phyloP scores from a whole-genome alignment of 164 flowering plant genomes.

The Chimonanthus salicifolius region DNA sequence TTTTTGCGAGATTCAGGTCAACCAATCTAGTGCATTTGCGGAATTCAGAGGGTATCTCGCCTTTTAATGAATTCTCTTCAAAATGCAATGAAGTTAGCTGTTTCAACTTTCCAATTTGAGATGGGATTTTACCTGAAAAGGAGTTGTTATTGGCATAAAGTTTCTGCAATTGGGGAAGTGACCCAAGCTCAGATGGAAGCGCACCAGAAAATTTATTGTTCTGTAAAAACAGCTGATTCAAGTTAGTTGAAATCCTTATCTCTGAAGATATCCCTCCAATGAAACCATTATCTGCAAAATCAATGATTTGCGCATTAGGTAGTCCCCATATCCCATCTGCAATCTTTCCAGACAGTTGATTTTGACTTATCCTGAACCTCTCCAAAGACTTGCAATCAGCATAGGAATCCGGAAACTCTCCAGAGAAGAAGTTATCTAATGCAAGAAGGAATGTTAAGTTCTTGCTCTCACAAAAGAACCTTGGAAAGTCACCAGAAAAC shows the following conservation, averaged over 20 bases:
- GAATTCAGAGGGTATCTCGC: constrained; percentile 61
- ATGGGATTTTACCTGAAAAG: constrained; percentile 62
- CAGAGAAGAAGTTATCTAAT: constrained; percentile 60
- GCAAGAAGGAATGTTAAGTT: constrained; percentile 55
- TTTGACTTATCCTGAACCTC: constrained; percentile 65
- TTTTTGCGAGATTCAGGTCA: constrained; percentile 66
- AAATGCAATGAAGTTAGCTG: constrained; percentile 61
- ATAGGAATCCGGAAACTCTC: constrained; percentile 58
- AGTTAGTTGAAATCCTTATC: constrained; percentile 47
- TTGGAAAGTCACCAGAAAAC: constrained; percentile 73
- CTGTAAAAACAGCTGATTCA: constrained; percentile 48
- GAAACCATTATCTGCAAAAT: constrained; percentile 67
- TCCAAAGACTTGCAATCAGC: constrained; percentile 60
- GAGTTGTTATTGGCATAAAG: constrained; percentile 45
- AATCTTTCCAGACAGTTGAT: constrained; percentile 55
- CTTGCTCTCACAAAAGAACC: constrained; percentile 52
- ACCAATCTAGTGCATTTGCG: constrained; percentile 52
- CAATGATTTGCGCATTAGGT: constrained; percentile 54
- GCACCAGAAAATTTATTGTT: constrained; percentile 72
- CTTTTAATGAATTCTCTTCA: constrained; percentile 54
- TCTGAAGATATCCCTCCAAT: constrained; percentile 49
- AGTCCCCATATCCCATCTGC: constrained; percentile 67
- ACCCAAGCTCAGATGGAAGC: constrained; percentile 60
- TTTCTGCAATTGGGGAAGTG: constrained; percentile 41
- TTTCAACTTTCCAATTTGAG: constrained; percentile 43